Conservation (phyloP, 208 protist species). For the Zelonia costaricensis region DNA sequence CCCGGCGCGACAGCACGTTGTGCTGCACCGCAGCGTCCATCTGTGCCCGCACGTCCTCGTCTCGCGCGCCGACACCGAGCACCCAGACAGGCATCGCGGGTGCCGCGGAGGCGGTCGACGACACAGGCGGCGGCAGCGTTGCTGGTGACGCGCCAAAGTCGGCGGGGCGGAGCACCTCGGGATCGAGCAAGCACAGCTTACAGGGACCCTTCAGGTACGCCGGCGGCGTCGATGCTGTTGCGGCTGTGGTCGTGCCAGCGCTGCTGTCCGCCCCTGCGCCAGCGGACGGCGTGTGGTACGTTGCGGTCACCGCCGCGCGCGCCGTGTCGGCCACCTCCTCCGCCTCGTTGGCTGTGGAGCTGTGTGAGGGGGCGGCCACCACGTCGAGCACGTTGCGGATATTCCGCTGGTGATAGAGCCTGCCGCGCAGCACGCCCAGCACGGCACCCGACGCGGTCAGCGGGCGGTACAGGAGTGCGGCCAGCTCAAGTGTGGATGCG, state of each 20-base stretch:
- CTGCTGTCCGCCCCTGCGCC: no score
- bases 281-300: no score
- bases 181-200: constrained; percentile 30
- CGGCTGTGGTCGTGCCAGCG: no score
- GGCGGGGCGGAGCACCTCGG: background rate
- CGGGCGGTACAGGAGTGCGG: constrained; percentile 48
- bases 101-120: no score
- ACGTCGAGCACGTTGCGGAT: constrained; percentile 66
- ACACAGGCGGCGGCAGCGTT: background rate
- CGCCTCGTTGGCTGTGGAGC: background rate
- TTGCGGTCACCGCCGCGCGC: no score
- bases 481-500: constrained; percentile 29
- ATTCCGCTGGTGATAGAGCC: constrained; percentile 52
- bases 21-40: constrained; percentile 2
- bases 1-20: background rate
- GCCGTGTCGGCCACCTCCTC: background rate
- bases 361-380: background rate
- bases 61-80: background rate
- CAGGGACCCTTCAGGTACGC: constrained; percentile 5
- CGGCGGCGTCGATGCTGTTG: background rate
- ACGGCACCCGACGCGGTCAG: constrained; percentile 35
- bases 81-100: constrained; percentile 5
- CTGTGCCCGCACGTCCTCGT: background rate
- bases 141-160: background rate
- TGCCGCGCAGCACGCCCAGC: constrained; percentile 51